Base-by-base conservation (phyloP, 2,329 filamentous ascomycete genomes). In the Conoideocrella luteorostrata region DNA sequence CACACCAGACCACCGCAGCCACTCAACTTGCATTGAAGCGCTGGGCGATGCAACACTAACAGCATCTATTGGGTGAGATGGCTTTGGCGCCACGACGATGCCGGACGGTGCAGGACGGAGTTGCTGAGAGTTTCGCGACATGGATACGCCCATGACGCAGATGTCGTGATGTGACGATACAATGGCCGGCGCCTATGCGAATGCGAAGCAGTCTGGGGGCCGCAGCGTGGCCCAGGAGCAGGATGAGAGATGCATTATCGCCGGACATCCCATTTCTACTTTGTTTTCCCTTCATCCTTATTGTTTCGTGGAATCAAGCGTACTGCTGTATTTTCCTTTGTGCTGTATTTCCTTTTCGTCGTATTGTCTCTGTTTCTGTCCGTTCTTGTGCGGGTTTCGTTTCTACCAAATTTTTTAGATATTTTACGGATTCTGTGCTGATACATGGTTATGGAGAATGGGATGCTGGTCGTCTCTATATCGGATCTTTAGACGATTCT, bases 381-480 rank as follows among this genome's bases (percentile, higher is more conserved):
- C 9, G 7, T 22, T 23, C 10, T 22, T 7, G 7, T 37, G 4
- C 13, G n/a, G n/a, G n/a, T 24, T 36, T 23, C 34, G n/a, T 21
- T 37, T 22, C 34, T 22, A 10, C 23, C 20, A 10, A 17, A 18
- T 12, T 12, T 12, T 11, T n/a, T n/a, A n/a, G n/a, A n/a, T n/a
- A n/a, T n/a, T n/a, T n/a, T n/a, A n/a, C n/a, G n/a, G n/a, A 37
- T 12, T 17, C 18, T 23, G n/a, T 21, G 4, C 11, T n/a, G 21
- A 17, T 37, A n/a, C 20, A 37, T n/a, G 34, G 18, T 15, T 10
- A 34, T 32, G 41, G 35, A 18, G 12, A 21, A 11, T 17, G 41
- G 35, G 41, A 34, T 39, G 41, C 41, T 44, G 41, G 41, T 33
- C 48, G 49, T 51, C 49, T 51, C 47, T 43, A 23, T 15, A 41